Evolutionary conservation across 106 monocot genomes (phyloP), one percentile per base, ranked within the genome.

Genomic region (Xerophyta viscosa): DNA sequence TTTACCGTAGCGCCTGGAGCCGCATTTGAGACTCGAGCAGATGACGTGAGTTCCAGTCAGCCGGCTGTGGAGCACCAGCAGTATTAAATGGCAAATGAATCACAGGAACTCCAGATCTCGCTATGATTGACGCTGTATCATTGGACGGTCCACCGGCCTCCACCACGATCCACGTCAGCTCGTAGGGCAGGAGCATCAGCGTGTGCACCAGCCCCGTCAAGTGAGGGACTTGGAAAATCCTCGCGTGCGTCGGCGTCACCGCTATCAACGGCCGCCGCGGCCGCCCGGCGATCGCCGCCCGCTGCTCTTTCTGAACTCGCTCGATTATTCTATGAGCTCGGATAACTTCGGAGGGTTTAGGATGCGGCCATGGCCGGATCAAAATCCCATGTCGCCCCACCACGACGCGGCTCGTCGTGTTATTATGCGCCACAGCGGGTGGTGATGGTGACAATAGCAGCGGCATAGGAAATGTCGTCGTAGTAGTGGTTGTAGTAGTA

Each of bases 291-390:
- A n/a, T n/a, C n/a, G n/a, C n/a, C n/a, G n/a, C n/a, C n/a, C 87
- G 63, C 80, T 93, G 93, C 77, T 93, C 93, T 19, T 49, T 52
- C 77, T 93, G 93, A 6, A 93, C 93, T 7, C 83, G 73, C 37
- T 75, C 77, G 48, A 93, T 80, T 57, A 93, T 83, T 31, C 31
- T 56, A 31, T 93, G 87, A 22, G 93, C 93, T 24, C 55, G 65
- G 66, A 84, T 66, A 19, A 83, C 80, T 77, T 93, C 87, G 12
- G 49, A 24, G 3, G 83, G 87, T 68, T 87, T 60, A 12, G 93
- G 93, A 52, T 93, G 93, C 53, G 93, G 93, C 77, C 75, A 83
- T 1, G 93, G 93, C 22, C 93, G 93, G 74, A 93, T 93, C 49
- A 70, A 70, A 66, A 93, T 93, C 69, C 93, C 93, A 66, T 93